Conservation (phyloP, 2,329 filamentous ascomycete species). For the Colletotrichum plurivorum region DNA sequence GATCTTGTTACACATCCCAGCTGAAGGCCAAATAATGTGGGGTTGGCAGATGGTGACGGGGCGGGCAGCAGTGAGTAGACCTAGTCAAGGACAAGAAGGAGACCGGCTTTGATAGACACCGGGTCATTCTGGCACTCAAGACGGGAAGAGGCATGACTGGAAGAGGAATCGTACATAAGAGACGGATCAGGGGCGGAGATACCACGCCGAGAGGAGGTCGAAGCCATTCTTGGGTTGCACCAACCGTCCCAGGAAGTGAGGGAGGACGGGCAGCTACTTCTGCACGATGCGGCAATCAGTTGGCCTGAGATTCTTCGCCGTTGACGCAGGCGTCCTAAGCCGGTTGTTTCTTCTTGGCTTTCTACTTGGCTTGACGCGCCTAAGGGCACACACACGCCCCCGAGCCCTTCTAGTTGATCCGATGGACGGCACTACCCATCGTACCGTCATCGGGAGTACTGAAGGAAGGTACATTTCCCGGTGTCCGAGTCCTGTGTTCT, state of each 20-base stretch:
- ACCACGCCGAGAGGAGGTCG: not conserved
- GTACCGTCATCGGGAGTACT: no score
- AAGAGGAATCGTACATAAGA: not conserved
- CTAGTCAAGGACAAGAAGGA: not conserved
- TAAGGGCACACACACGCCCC: no score
- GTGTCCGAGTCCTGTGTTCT: no score
- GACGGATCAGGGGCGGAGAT: conserved; percentile 9
- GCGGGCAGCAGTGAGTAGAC: not conserved
- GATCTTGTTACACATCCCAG: no score
- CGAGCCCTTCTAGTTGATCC: no score
- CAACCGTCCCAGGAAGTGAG: not conserved
- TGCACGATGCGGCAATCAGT: conserved; percentile 36
- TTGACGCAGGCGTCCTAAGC: no score
- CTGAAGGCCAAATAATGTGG: no score
- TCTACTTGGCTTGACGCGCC: no score
- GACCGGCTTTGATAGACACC: not conserved
- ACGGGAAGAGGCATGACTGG: conserved; percentile 9
- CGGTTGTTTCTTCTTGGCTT: no score
- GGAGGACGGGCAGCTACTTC: not conserved
- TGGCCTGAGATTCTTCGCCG: conserved; percentile 2
- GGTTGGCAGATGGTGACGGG: no score
- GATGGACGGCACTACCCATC: no score
- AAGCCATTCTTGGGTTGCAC: conserved; percentile 8
- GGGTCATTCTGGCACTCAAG: not conserved
- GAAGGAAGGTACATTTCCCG: no score